Conservation (phyloP, 768 basidiomycete genomes). For the Xerocomus brunneocitrinus region DNA sequence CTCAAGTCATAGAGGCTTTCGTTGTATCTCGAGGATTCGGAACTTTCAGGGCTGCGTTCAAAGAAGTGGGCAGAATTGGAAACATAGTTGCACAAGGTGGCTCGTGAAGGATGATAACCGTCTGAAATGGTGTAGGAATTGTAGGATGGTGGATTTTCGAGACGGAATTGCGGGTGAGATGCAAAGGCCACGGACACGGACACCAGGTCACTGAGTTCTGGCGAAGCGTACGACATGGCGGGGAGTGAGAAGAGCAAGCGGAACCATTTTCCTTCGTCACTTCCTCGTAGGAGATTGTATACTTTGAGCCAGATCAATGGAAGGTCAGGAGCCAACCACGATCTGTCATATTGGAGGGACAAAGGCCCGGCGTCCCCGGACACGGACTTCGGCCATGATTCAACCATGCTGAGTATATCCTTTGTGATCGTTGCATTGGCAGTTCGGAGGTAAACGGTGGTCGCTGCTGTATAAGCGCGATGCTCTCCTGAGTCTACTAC, state of each 20-base stretch:
- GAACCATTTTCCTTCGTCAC: slow-evolving; percentile 5
- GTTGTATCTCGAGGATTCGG: neutral
- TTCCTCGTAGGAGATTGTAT: slow-evolving; percentile 22
- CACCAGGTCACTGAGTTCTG: slow-evolving; percentile 11
- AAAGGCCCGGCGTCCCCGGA: neutral
- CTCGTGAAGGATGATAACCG: slow-evolving; percentile 4
- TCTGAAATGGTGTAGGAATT: slow-evolving; percentile 7
- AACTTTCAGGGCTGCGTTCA: slow-evolving; percentile 6
- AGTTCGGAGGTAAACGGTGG: neutral
- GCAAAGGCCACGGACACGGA: slow-evolving; percentile 30
- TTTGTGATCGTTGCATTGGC: neutral
- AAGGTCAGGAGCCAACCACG: slow-evolving; percentile 23
- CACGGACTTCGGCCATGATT: slow-evolving; percentile 1
- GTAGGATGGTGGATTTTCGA: slow-evolving; percentile 11
- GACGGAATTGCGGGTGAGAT: slow-evolving; percentile 8
- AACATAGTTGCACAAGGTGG: neutral
- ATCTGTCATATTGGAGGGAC: slow-evolving; percentile 17
- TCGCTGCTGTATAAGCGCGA: slow-evolving; percentile 10
- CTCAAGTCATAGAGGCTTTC: neutral
- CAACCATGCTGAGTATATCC: slow-evolving; percentile 4
- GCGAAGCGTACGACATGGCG: slow-evolving; percentile 26
- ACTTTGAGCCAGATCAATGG: slow-evolving; percentile 21
- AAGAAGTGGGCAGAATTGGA: neutral
- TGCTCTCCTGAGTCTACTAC: slow-evolving; percentile 2
- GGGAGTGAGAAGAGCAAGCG: slow-evolving; percentile 28